Evolutionary conservation across 2,329 filamentous ascomycete species (phyloP), one percentile per base, ranked within the genome.

Genomic region (Byssoonygena ceratinophila): DNA sequence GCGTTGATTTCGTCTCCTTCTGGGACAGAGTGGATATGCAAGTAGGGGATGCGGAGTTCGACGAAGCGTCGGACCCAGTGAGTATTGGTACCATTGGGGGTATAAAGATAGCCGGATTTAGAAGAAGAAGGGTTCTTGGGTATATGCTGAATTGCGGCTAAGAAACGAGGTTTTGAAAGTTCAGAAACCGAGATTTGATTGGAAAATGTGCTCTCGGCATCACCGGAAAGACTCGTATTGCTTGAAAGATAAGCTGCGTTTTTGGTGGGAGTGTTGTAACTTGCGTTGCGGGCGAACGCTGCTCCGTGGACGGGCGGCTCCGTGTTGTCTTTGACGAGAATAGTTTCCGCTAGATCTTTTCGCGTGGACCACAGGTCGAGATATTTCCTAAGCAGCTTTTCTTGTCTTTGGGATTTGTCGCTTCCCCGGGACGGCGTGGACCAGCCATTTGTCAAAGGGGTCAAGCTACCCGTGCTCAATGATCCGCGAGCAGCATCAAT

Each of bases 51-150:
- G 29, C 92, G 81, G 25, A 98, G 78, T 70, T 98, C 92, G 46
- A 96, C 87, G 64, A 94, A 97, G 39, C 91, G 83, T 61, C 90
- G 87, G 25, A 92, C 79, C 92, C 92, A 98, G 56, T 85, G 81
- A 20, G 83, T 85, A 32, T 83, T 87, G 51, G 87, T 84, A 52
- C 82, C 83, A 63, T 89, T 89, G 0, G 89, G 89, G 2, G 87
- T 86, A 40, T 97, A 76, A 14, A 98, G 78, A 67, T 92, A 94
- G 14, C 90, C 90, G 14, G 87, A 83, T 71, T 94, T 95, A 60
- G 94, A 76, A 0, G 92, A 77, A 40, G 80, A 81, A 1, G 83
- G 80, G 60, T 92, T 94, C 69, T 94, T 95, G 51, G 83, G 78
- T 7, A 92, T 80, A 37, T 82, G 80, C 49, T 88, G 81, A 37